Evolutionary conservation across 768 basidiomycete genomes (phyloP), one percentile per base, ranked within the genome.

Genomic region (Boletus coccyginus): DNA sequence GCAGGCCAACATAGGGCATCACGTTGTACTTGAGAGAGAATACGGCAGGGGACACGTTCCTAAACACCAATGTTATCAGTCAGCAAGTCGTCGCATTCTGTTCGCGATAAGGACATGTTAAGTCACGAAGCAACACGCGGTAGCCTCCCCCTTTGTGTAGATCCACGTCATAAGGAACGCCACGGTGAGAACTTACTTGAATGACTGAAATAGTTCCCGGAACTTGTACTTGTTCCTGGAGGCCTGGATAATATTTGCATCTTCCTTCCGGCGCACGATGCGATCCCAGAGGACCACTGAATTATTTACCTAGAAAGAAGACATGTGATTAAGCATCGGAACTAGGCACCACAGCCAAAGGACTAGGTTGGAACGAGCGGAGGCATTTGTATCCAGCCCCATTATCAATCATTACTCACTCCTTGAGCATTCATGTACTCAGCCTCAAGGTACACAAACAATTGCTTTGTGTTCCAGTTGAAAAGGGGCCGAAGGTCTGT

Each of bases 391-490:
- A 45, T 52, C 48, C 46, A 45, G 40, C 31, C 32, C 45, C 35
- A 35, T 36, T 17, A 42, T 45, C 13, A 29, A 56, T 46, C 31
- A 48, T 45, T 19, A 71, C 90, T 74, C 68, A 93, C 93, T 46
- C 90, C 85, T 70, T 87, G 74, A 0, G 78, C 70, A 52, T 86
- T 89, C 35, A 78, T 78, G 67, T 94, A 95, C 69, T 95, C 92
- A 0, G 90, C 94, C 63, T 86, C 83, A 35, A 96, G 80, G 66
- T 91, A 94, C 13, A 95, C 70, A 70, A 96, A 95, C 12, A 96
- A 67, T 67, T 96, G 94, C 72, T 96, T 96, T n/a, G 94, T 95
- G 72, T 96, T 96, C 93, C 93, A 96, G 73, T 94, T 77, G 74
- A 94, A 96, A 32, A 96, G 77, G 13, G 94, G 84, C 10, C 82